Evolutionary conservation across 2,329 filamentous ascomycete species (phyloP).

Genomic region (Sporothrix variecibatus): DNA sequence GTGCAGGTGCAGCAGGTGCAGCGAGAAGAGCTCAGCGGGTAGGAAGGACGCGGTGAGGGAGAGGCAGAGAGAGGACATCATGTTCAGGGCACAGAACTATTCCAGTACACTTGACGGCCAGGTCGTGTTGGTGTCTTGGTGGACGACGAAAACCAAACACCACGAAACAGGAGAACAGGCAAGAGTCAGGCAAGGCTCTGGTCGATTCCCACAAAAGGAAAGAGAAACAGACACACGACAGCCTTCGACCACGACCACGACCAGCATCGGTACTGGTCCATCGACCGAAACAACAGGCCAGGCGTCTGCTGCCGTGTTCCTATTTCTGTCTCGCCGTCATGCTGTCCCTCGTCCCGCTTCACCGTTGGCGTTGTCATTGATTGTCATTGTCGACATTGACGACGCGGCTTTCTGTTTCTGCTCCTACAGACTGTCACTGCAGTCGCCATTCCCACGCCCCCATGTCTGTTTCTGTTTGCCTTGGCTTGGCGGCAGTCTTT

Average conservation of each 20-base stretch:
- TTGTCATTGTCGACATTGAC: background rate
- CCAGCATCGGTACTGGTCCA: background rate
- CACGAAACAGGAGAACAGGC: background rate
- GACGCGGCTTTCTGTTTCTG: background rate
- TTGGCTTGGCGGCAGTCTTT: background rate
- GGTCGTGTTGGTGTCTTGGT: background rate
- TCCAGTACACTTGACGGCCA: background rate
- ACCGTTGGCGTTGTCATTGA: background rate
- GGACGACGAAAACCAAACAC: background rate
- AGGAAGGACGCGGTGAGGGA: background rate
- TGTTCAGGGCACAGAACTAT: background rate
- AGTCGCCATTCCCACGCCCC: background rate
- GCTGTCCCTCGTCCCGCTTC: background rate
- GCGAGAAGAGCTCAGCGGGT: background rate
- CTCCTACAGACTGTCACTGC: background rate
- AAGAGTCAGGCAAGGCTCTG: background rate
- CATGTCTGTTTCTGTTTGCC: background rate
- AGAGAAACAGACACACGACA: background rate
- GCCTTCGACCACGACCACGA: background rate
- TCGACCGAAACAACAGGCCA: conserved; percentile 3
- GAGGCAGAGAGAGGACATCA: background rate
- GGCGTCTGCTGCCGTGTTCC: conserved; percentile 14
- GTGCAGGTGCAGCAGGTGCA: background rate
- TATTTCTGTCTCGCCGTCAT: conserved; percentile 13
- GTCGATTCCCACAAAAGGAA: background rate